Evolutionary conservation across 2,329 filamentous ascomycete species (phyloP).

Genomic region (Alternaria tenuissima): DNA sequence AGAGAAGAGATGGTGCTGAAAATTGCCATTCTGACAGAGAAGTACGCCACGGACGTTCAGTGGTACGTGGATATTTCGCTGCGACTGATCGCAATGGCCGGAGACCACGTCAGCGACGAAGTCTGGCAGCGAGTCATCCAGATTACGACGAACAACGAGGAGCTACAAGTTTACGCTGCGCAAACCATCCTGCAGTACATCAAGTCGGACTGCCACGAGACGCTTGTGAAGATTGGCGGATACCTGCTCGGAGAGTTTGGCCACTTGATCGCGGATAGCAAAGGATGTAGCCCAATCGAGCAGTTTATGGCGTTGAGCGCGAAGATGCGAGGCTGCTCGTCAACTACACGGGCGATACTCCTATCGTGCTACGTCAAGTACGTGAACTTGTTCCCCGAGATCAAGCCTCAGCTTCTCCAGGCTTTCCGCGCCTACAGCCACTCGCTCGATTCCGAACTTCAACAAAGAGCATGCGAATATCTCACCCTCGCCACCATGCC

Average conservation of each 20-base stretch:
- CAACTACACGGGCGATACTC: conserved; percentile 90
- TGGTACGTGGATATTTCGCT: conserved; percentile 99
- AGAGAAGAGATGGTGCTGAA: conserved; percentile 99
- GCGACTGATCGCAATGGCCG: conserved; percentile 92
- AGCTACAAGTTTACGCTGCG: conserved; percentile 94
- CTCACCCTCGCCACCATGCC: conserved; percentile 83
- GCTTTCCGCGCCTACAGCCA: conserved; percentile 94
- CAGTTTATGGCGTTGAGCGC: conserved; percentile 92
- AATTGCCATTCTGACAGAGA: conserved; percentile 97
- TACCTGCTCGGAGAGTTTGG: conserved; percentile 98
- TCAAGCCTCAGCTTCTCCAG: conserved; percentile 91
- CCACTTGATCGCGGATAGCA: conserved; percentile 91
- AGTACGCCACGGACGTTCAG: conserved; percentile 97
- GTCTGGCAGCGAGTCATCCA: conserved; percentile 99
- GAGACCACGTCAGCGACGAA: conserved; percentile 98
- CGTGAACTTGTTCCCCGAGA: conserved; percentile 97
- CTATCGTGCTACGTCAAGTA: conserved; percentile 97
- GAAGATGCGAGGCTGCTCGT: conserved; percentile 88
- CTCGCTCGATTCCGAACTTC: conserved; percentile 91
- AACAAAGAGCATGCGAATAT: conserved; percentile 97
- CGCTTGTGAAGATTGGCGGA: conserved; percentile 94
- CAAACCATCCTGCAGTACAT: conserved; percentile 92
- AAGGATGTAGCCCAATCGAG: conserved; percentile 93
- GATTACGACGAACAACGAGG: conserved; percentile 99
- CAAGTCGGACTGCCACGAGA: conserved; percentile 96